Evolutionary conservation across 164 flowering plant species (phyloP), one percentile per base, ranked within the genome.

Genomic region (Magnolia changhungtana): DNA sequence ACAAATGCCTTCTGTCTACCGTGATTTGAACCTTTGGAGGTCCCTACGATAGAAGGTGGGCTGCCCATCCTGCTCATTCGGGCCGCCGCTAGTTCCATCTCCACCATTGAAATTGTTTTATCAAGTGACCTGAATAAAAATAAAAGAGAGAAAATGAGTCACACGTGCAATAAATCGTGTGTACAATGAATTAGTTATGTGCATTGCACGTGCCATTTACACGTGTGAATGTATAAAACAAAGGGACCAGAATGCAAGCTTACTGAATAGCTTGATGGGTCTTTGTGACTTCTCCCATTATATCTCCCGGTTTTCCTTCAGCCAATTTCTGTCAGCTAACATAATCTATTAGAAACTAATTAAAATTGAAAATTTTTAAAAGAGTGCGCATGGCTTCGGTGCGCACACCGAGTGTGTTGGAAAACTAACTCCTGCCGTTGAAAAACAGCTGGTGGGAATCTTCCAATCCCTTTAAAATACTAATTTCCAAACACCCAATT

Each of bases 181-280:
- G 45, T 2, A 37, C 45, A 37, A 37, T 37, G 2, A 1, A 37
- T 37, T 37, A 37, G 3, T 37, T 37, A 37, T 5, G 7, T 4
- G 45, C 7, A 37, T 37, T 37, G 45, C 7, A 37, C 45, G 7
- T 37, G 45, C 6, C 45, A 37, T 37, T 37, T 37, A 5, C 45
- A 37, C 6, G 45, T 37, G 4, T 37, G 4, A 37, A 37, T 37
- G 45, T 4, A 37, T 0, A 37, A 37, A 37, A 3, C 45, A 5
- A 37, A 37, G 7, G 45, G 45, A 37, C 45, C 45, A 58, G 49
- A 58, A 59, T 1, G 31, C 20, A 14, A 69, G 16, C 72, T 85
- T 76, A 92, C 98, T 83, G 85, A 61, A 94, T 86, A 1, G 90
- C 95, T 79, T 87, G 82, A 82, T 89, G 93, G 24, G 98, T 91